Evolutionary conservation across 495 filamentous ascomycete genomes (phyloP).

Genomic region (Rhypophila decipiens): DNA sequence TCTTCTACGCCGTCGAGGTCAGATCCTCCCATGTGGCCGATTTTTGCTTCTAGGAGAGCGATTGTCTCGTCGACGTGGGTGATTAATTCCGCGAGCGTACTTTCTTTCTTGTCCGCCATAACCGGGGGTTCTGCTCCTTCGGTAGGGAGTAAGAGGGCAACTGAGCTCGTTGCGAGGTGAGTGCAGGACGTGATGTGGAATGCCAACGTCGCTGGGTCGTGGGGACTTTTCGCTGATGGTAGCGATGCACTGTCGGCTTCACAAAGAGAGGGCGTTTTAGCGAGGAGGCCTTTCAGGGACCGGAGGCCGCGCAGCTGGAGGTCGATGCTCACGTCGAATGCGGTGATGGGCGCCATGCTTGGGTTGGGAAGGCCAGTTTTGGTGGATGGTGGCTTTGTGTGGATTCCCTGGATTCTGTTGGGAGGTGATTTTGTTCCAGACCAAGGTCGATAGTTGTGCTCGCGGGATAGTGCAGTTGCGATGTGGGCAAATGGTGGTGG

Average conservation of each 20-base stretch:
- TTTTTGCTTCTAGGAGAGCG: background rate
- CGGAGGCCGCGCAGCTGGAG: constrained; percentile 1
- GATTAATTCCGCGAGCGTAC: constrained; percentile 1
- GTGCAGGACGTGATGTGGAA: constrained; percentile 1
- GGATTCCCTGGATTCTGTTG: no score
- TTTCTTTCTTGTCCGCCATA: background rate
- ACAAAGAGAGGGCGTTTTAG: constrained; percentile 1
- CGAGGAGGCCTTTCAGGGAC: constrained; percentile 1
- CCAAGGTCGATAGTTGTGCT: no score
- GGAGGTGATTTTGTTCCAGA: no score
- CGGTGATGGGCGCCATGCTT: constrained; percentile 1
- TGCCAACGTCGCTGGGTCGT: background rate
- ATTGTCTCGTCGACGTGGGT: background rate
- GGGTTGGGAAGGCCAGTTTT: no score
- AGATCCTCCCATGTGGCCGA: background rate
- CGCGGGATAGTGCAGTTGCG: no score
- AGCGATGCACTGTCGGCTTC: background rate
- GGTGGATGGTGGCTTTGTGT: no score
- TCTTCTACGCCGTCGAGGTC: background rate
- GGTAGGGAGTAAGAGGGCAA: background rate
- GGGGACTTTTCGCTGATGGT: background rate
- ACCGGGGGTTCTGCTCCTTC: background rate
- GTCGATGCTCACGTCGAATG: constrained; percentile 4
- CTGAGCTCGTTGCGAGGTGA: constrained; percentile 1
- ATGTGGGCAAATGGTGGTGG: no score